Conservation (phyloP, 768 basidiomycete genomes). For the Agaricus sinodeliciosus region DNA sequence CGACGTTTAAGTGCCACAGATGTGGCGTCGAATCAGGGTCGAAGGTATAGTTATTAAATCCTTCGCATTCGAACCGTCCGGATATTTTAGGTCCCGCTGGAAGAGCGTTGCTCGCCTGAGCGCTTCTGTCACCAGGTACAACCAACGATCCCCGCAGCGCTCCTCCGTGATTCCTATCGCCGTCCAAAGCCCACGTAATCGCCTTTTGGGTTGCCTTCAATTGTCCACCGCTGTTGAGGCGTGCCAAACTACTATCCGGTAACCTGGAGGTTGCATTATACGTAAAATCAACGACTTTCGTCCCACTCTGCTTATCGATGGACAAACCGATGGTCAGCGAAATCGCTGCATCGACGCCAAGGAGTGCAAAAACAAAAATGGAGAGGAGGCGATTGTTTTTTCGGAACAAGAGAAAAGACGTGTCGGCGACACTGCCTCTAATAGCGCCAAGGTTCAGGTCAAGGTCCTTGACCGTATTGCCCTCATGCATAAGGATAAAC, state of each 20-base stretch:
- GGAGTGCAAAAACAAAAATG: constrained; percentile 7
- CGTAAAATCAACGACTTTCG: neutral
- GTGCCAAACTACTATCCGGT: constrained; percentile 4
- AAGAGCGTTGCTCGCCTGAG: constrained; percentile 1
- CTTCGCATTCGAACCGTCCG: constrained; percentile 10
- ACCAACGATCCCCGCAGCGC: constrained; percentile 12
- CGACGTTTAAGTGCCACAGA: neutral
- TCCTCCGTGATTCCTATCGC: constrained; percentile 8
- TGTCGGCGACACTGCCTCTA: constrained; percentile 11
- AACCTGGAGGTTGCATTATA: constrained; percentile 6
- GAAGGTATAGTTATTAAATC: constrained; percentile 7
- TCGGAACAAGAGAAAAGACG: constrained; percentile 6
- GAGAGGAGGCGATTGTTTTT: constrained; percentile 11
- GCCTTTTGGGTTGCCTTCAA: constrained; percentile 11
- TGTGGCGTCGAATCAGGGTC: neutral
- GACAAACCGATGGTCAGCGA: constrained; percentile 12
- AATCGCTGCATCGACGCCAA: constrained; percentile 8
- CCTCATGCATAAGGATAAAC: constrained; percentile 13
- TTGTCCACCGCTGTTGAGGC: constrained; percentile 11
- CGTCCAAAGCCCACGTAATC: constrained; percentile 11
- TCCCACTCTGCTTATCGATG: constrained; percentile 4
- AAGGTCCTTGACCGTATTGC: constrained; percentile 14
- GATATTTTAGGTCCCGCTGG: constrained; percentile 9
- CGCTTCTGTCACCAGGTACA: constrained; percentile 10
- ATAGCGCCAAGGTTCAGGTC: constrained; percentile 14